phyloP scores from a whole-genome alignment of 2,329 filamentous ascomycete genomes.

The Coniella lustricola region DNA sequence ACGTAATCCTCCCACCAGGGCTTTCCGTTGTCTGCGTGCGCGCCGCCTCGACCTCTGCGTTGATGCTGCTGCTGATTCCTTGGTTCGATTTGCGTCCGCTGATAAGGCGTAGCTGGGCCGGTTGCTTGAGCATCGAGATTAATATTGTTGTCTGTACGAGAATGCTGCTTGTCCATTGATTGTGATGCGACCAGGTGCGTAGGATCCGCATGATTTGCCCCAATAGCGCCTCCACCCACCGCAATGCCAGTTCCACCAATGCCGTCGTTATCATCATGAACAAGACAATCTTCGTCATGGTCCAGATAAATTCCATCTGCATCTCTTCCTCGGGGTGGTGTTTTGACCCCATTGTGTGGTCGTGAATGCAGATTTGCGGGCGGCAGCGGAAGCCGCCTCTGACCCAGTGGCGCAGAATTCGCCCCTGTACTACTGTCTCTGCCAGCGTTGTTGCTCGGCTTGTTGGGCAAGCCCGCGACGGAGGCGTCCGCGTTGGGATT shows the following conservation, averaged over 20 bases:
- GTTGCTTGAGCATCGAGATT: no score
- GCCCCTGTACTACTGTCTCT: constrained; percentile 23
- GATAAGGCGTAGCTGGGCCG: no score
- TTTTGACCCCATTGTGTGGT: background rate
- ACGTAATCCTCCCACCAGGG: constrained; percentile 63
- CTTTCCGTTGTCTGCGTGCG: background rate
- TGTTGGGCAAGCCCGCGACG: constrained; percentile 27
- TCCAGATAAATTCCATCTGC: constrained; percentile 39
- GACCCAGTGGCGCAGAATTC: constrained; percentile 32
- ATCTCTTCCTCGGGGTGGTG: constrained; percentile 23
- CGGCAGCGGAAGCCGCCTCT: constrained; percentile 22
- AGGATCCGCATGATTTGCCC: no score
- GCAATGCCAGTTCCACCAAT: no score
- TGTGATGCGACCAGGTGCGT: no score
- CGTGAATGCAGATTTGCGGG: constrained; percentile 17
- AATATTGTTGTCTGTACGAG: no score
- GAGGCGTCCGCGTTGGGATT: constrained; percentile 49
- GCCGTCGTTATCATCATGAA: no score
- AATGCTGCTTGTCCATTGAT: no score
- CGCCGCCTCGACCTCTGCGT: constrained; percentile 31
- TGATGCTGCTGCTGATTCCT: constrained; percentile 23
- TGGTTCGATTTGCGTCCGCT: background rate
- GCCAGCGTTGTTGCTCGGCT: constrained; percentile 16
- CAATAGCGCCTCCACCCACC: no score
- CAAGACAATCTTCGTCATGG: constrained; percentile 27